Base-by-base conservation (phyloP, 805 yeast species). In the Yarrowia sp. region DNA sequence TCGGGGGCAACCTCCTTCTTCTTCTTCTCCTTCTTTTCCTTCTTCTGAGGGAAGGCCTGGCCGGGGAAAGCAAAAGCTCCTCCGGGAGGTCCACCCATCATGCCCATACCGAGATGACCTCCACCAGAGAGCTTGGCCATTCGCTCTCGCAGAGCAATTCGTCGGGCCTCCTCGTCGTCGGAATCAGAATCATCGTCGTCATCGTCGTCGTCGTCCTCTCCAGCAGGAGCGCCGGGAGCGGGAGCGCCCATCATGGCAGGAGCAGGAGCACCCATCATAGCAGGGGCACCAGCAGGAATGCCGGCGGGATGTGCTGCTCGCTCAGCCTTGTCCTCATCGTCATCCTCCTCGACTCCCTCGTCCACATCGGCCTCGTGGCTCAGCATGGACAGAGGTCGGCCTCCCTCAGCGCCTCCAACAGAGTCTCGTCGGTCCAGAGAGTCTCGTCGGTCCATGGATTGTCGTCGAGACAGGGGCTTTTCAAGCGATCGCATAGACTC, bases 51-150 rank as follows among this genome's bases (percentile, higher is more conserved):
- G n/a, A 70, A 19, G 48, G 69, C 40, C 72, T 40, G 75, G 72
- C 70, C 75, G 69, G 70, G 76, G 22, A 64, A 74, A 9, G 75
- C 74, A 43, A 68, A 70, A n/a, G 85, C 83, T 48, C 75, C 67
- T 8, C 56, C 56, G 7, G 67, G 56, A 59, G 66, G 66, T 11
- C 55, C 67, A 16, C 67, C 73, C 41, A 75, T 70, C 75, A 73
- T 72, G n/a, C 77, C 77, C 70, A 74, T 67, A 10, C 72, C 72
- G 72, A 75, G 73, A 14, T 87, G 87, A 79, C 89, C 84, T 5
- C 92, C 92, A 22, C 97, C 97, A 0, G 98, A 90, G 19, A 94
- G 84, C 74, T 89, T 91, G n/a, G 99, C 98, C 97, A 94, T 94
- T 70, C 98, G 85, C 72, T 90, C 97, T 22, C 96, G 88, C 67